Base-by-base conservation (phyloP, 2,329 filamentous ascomycete species). In the Arachnomyces sp. region DNA sequence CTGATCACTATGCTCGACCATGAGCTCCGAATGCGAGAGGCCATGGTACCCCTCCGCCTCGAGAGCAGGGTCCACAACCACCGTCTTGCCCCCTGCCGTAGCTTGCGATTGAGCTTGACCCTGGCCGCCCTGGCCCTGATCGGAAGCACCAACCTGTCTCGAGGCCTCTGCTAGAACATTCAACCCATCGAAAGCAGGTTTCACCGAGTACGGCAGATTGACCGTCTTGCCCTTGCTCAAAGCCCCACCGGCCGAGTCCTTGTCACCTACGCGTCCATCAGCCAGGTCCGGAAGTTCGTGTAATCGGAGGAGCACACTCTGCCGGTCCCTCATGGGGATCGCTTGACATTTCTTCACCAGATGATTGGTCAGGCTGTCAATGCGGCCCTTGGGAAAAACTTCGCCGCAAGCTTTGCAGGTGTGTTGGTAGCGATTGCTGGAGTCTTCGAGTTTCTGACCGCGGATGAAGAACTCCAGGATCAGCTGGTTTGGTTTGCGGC, bases 91-190 rank as follows among this genome's bases (percentile, higher is more conserved):
- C 7, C 28, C 35, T 25, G 31, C 38, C 7, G 32, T 13, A 4
- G 54, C 14, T 59, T 63, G 33, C n/a, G 14, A 6, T 25, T 64
- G 60, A n/a, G 60, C 55, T 46, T 59, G 58, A 42, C 58, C 56
- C 54, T 58, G 43, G 34, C 56, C 49, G 56, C 60, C 50, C 62
- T 70, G 59, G 61, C 65, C 50, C 62, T 70, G 44, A 57, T 72
- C 56, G 47, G 64, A 64, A 3, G 67, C 68, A 44, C 73, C 83
- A 43, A 92, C 77, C 59, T 85, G 84, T 37, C 86, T 76, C 36
- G 88, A 93, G 0, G 89, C 88, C 63, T 94, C 88, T 25, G 88
- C 88, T 15, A 94, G 71, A 4, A 88, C 88, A 58, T 93, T 85
- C 29, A 94, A 70, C 2, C 85, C 84, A 45, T 85, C 87, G 72